These are phyloP conservation scores for Trichoderma afroharzianum DNA, from an alignment of 2,329 filamentous ascomycete species.

Conservation along the genomic window DNA sequence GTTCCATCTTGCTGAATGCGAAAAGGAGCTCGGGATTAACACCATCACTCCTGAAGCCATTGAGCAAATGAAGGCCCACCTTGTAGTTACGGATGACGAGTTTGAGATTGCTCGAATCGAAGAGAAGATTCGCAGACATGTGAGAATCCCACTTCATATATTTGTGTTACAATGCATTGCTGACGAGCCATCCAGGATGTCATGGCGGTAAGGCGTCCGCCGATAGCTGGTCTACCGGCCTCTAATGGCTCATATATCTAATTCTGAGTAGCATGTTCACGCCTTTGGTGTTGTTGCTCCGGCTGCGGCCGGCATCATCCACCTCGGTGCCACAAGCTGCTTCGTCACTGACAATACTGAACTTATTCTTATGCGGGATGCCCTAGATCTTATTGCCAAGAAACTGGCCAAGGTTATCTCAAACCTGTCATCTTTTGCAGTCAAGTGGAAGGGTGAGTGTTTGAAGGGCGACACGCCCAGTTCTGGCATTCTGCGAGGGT, in stretches of 20 bases:
- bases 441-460: constrained; percentile 56
- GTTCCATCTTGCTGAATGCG: constrained; percentile 76
- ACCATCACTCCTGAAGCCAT: constrained; percentile 70
- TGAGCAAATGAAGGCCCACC: constrained; percentile 69
- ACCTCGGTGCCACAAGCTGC: constrained; percentile 57
- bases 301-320: constrained; percentile 77
- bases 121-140: constrained; percentile 67
- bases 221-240: neutral
- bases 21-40: constrained; percentile 74
- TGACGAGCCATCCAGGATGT: constrained; percentile 36
- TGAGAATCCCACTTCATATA: neutral
- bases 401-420: constrained; percentile 77
- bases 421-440: constrained; percentile 69
- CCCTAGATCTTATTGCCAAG: constrained; percentile 68
- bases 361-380: constrained; percentile 62
- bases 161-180: constrained; percentile 14
- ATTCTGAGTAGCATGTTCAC: constrained; percentile 55
- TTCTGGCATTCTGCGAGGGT: neutral
- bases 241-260: neutral
- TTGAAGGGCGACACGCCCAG: neutral
- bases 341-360: constrained; percentile 73
- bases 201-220: constrained; percentile 50
- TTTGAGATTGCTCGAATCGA: constrained; percentile 72
- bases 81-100: constrained; percentile 72
- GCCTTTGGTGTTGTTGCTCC: constrained; percentile 71